These are phyloP conservation scores for Paspalum vaginatum DNA, from an alignment of 176 grass and related monocot genomes.

Conservation along the genomic window DNA sequence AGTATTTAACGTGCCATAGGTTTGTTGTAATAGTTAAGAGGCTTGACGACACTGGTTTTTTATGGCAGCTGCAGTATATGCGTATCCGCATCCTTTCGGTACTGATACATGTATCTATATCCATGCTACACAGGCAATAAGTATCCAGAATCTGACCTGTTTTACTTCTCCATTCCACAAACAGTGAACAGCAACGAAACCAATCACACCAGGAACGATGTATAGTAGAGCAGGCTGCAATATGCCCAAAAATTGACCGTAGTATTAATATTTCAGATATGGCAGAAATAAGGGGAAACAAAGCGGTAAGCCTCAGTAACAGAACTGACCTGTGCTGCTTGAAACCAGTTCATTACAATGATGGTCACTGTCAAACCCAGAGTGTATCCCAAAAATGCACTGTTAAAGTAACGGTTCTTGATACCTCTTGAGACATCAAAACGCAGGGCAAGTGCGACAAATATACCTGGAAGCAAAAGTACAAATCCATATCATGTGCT, in stretches of 20 bases:
- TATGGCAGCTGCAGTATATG: neutral
- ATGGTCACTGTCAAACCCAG: constrained; percentile 71
- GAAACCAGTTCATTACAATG: constrained; percentile 96
- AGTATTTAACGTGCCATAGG: neutral
- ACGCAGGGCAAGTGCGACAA: constrained; percentile 84
- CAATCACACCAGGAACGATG: constrained; percentile 83
- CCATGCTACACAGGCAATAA: neutral
- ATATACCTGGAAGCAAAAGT: constrained; percentile 66
- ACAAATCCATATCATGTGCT: constrained; percentile 20
- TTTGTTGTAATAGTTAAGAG: neutral
- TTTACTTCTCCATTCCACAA: constrained; percentile 86
- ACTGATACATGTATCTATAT: too few relatives aligned
- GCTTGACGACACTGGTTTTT: neutral
- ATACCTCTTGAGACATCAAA: constrained; percentile 86
- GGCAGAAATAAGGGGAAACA: neutral
- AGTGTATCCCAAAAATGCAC: constrained; percentile 83
- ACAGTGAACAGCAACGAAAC: constrained; percentile 76
- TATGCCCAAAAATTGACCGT: constrained; percentile 4
- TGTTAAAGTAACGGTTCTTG: constrained; percentile 73
- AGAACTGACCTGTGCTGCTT: constrained; percentile 77
- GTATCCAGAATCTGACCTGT: constrained; percentile 44
- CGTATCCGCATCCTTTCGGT: too few relatives aligned
- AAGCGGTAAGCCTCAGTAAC: constrained; percentile 1
- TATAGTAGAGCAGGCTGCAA: constrained; percentile 83
- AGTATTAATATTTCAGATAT: constrained; percentile 14